phyloP scores from a whole-genome alignment of 805 yeast species.

The Candida yuanshanica region DNA sequence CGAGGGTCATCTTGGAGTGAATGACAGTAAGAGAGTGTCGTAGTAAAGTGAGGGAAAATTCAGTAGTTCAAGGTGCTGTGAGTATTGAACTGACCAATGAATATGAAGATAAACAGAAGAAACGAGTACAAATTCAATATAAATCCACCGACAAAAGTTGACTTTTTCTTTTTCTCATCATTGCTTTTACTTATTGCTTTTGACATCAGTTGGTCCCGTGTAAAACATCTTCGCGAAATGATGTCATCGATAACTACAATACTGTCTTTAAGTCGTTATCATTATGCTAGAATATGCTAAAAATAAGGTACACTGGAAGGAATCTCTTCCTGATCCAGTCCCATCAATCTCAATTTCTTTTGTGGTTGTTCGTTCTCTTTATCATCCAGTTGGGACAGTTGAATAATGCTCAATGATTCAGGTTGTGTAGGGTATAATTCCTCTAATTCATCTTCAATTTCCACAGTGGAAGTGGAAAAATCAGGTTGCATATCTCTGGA shows the following conservation, averaged over 20 bases:
- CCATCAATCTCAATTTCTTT: neutral
- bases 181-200: neutral
- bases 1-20: neutral
- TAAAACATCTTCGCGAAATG: neutral
- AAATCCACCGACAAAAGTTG: no score
- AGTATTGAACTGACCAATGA: no score
- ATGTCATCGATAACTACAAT: neutral
- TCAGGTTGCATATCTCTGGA: neutral
- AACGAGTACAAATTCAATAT: no score
- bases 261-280: no score
- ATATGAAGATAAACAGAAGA: no score
- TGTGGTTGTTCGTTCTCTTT: constrained; percentile 1
- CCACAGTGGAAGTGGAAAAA: constrained; percentile 3
- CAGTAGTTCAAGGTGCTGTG: no score
- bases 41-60: no score
- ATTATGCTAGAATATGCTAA: neutral
- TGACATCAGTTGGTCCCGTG: neutral
- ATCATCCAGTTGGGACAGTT: constrained; percentile 15
- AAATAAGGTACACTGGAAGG: constrained; percentile 4
- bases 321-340: constrained; percentile 1
- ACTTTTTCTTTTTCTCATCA: neutral
- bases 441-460: constrained; percentile 22
- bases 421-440: constrained; percentile 26
- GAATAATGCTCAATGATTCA: constrained; percentile 14
- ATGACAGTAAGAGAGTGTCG: no score